Percentiles rank a stretch among this genome's conserved stretches.
Evolutionary conservation across 225 moss, liverwort and hornwort species (phyloP).

Genomic region (Sphagnum tenellum): DNA sequence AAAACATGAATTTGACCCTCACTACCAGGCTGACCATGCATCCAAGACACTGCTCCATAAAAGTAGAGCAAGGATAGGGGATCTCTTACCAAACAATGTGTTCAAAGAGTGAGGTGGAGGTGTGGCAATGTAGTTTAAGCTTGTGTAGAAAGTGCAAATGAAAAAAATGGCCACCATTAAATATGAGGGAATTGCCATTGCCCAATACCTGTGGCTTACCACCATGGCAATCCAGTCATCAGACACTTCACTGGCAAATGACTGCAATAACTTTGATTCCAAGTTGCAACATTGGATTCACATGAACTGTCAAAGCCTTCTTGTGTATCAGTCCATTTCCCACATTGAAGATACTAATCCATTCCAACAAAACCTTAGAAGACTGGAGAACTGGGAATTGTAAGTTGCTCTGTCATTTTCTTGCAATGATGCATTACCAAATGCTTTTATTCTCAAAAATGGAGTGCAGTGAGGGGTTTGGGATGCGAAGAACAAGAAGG

Average conservation of each 20-base stretch:
- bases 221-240: not conserved
- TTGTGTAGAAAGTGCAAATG: constrained; percentile 50
- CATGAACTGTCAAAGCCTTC: too few relatives aligned
- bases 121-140: constrained; percentile 64
- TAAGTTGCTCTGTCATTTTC: too few relatives aligned
- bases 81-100: constrained; percentile 58
- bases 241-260: not conserved
- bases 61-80: not conserved
- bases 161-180: constrained; percentile 47
- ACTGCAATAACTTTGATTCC: too few relatives aligned
- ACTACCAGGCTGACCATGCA: not conserved
- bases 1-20: not conserved
- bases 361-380: not conserved
- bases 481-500: not conserved
- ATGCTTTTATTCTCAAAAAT: not conserved
- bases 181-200: constrained; percentile 86
- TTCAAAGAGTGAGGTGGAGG: constrained; percentile 53
- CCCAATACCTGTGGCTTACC: constrained; percentile 57
- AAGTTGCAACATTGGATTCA: too few relatives aligned
- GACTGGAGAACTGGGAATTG: too few relatives aligned
- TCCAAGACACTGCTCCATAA: not conserved
- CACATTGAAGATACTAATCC: too few relatives aligned
- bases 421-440: too few relatives aligned
- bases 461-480: too few relatives aligned
- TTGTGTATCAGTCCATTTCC: too few relatives aligned